Evolutionary conservation across 805 yeast species (phyloP).

Genomic region (Cyberlindnera maritima): DNA sequence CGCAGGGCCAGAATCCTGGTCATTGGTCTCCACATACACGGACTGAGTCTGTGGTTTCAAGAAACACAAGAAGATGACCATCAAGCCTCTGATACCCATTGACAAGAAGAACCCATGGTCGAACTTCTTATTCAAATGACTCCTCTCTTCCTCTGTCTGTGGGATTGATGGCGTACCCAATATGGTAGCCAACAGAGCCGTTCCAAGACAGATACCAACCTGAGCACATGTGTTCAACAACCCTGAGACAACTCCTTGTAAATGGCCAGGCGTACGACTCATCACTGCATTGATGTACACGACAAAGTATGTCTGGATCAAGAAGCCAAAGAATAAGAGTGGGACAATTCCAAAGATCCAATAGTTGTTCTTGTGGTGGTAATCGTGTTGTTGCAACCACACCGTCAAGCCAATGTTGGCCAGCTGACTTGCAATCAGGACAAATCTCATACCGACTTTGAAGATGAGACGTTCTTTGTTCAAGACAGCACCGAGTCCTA

Average conservation of each 20-base stretch:
- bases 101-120: neutral
- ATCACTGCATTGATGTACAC: neutral
- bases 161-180: neutral
- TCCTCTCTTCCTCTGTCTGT: neutral
- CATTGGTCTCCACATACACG: neutral
- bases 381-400: constrained; percentile 20
- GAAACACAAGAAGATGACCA: neutral
- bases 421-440: constrained; percentile 5
- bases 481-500: constrained; percentile 27
- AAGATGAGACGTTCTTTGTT: constrained; percentile 21
- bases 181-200: neutral
- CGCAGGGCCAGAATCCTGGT: neutral
- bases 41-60: neutral
- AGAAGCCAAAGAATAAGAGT: constrained; percentile 26
- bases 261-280: neutral
- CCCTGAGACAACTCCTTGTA: neutral
- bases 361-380: constrained; percentile 16
- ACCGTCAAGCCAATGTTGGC: neutral
- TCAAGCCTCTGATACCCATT: neutral
- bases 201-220: neutral
- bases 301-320: constrained; percentile 8
- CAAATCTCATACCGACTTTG: constrained; percentile 26
- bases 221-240: neutral
- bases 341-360: constrained; percentile 31
- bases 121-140: neutral